phyloP scores from a whole-genome alignment of 805 yeast species.

The Pichia deserticola region DNA sequence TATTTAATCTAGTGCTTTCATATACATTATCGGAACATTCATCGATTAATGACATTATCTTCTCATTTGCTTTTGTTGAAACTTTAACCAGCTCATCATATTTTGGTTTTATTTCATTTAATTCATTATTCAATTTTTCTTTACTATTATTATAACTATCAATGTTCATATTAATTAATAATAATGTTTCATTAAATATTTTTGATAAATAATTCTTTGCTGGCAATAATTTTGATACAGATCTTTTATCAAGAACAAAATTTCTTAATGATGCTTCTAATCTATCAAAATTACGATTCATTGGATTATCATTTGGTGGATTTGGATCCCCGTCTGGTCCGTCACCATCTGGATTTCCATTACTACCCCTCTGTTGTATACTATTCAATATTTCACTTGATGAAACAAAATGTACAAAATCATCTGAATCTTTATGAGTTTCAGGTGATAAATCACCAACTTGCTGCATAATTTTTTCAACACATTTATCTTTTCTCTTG shows the following conservation, averaged over 20 bases:
- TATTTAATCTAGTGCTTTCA: constrained; percentile 47
- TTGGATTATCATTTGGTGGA: constrained; percentile 5
- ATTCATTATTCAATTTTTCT: constrained; percentile 37
- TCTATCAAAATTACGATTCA: constrained; percentile 65
- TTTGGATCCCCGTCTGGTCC: constrained; percentile 16
- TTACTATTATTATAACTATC: constrained; percentile 44
- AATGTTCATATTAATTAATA: constrained; percentile 57
- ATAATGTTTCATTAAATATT: constrained; percentile 55
- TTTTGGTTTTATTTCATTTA: constrained; percentile 55
- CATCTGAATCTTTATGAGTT: constrained; percentile 79
- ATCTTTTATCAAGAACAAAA: constrained; percentile 82
- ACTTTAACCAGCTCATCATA: constrained; percentile 46
- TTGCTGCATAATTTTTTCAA: constrained; percentile 70
- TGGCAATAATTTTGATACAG: constrained; percentile 82
- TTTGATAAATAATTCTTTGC: constrained; percentile 82
- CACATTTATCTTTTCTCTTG: constrained; percentile 73
- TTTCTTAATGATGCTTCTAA: constrained; percentile 79
- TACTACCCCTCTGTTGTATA: constrained; percentile 23
- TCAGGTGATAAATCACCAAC: constrained; percentile 83
- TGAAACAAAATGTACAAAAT: constrained; percentile 89
- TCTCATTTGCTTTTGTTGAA: constrained; percentile 48
- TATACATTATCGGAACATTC: constrained; percentile 49
- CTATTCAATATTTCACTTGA: constrained; percentile 40
- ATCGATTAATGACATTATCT: constrained; percentile 60
- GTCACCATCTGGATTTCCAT: constrained; percentile 6